These are phyloP conservation scores for Metschnikowia similis DNA, from an alignment of 805 yeast species.

Conservation along the genomic window DNA sequence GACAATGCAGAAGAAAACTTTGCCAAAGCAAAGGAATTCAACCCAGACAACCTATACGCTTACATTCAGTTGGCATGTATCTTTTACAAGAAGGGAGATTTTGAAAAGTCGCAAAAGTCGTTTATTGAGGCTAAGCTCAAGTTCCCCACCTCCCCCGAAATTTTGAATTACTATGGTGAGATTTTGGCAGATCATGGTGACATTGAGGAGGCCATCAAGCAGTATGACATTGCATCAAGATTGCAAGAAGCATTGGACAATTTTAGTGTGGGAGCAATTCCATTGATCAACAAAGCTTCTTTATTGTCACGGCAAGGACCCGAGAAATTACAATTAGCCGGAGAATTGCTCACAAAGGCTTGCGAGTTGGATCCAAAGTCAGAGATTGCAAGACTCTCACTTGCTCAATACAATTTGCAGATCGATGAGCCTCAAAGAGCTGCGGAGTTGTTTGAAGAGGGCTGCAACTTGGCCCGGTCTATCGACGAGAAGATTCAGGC, in stretches of 20 bases:
- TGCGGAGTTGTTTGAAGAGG: slow-evolving; percentile 72
- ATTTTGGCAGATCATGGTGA: slow-evolving; percentile 80
- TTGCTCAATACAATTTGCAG: slow-evolving; percentile 88
- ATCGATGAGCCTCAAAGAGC: slow-evolving; percentile 81
- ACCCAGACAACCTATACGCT: slow-evolving; percentile 74
- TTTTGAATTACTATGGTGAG: slow-evolving; percentile 95
- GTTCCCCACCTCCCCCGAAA: slow-evolving; percentile 86
- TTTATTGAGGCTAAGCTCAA: slow-evolving; percentile 66
- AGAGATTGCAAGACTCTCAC: slow-evolving; percentile 83
- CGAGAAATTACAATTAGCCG: slow-evolving; percentile 50
- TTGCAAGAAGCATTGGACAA: slow-evolving; percentile 67
- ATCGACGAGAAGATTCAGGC: slow-evolving; percentile 87
- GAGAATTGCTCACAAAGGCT: slow-evolving; percentile 66
- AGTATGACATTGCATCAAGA: slow-evolving; percentile 81
- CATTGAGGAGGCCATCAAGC: slow-evolving; percentile 64
- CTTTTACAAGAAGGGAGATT: slow-evolving; percentile 70
- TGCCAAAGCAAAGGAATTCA: slow-evolving; percentile 67
- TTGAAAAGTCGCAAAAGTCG: slow-evolving; percentile 55
- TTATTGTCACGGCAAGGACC: slow-evolving; percentile 54
- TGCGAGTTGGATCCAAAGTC: slow-evolving; percentile 79
- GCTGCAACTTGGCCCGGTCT: slow-evolving; percentile 77
- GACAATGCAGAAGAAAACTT: slow-evolving; percentile 70
- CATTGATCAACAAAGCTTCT: slow-evolving; percentile 86
- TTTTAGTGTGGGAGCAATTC: slow-evolving; percentile 81
- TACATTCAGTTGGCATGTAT: slow-evolving; percentile 92